A percentile compares a stretch with the other conserved stretches of the same genome.
Evolutionary conservation across 768 basidiomycete genomes (phyloP).

Genomic region (Calocybe cyanea): DNA sequence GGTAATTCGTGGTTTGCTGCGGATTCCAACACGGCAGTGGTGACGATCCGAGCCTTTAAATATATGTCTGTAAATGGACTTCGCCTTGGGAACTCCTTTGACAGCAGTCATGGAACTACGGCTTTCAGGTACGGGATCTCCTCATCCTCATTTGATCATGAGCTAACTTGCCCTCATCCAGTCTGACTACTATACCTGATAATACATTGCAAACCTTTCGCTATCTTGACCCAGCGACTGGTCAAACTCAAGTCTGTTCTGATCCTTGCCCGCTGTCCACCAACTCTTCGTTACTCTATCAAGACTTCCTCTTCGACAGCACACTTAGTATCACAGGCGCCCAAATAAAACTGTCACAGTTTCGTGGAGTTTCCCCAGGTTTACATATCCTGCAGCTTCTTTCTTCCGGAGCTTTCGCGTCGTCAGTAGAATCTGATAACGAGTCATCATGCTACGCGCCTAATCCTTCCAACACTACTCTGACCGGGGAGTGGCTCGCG

Average conservation of each 20-base stretch:
- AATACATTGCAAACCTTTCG: constrained; percentile 74
- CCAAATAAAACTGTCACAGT: constrained; percentile 75
- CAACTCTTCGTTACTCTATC: constrained; percentile 75
- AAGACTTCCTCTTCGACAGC: constrained; percentile 85
- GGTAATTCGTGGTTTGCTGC: constrained; percentile 83
- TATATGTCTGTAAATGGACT: constrained; percentile 75
- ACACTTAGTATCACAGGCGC: constrained; percentile 79
- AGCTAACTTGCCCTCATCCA: constrained; percentile 26
- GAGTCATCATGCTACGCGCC: constrained; percentile 74
- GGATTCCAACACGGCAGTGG: constrained; percentile 64
- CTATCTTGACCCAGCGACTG: constrained; percentile 74
- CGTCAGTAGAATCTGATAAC: constrained; percentile 61
- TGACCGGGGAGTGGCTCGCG: constrained; percentile 68
- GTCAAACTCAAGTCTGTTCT: constrained; percentile 74
- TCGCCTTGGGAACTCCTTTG: constrained; percentile 90
- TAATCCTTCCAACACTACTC: constrained; percentile 61
- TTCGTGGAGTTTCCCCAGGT: constrained; percentile 73
- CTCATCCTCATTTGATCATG: constrained; percentile 1
- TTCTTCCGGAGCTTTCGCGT: constrained; percentile 88
- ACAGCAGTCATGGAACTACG: constrained; percentile 76
- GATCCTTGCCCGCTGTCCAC: constrained; percentile 76
- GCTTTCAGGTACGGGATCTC: constrained; percentile 66
- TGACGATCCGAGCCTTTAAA: constrained; percentile 75
- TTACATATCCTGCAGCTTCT: constrained; percentile 90
- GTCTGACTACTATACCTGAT: constrained; percentile 86